phyloP scores from a whole-genome alignment of 2,329 filamentous ascomycete species.

The Dothidotthia symphoricarpi region DNA sequence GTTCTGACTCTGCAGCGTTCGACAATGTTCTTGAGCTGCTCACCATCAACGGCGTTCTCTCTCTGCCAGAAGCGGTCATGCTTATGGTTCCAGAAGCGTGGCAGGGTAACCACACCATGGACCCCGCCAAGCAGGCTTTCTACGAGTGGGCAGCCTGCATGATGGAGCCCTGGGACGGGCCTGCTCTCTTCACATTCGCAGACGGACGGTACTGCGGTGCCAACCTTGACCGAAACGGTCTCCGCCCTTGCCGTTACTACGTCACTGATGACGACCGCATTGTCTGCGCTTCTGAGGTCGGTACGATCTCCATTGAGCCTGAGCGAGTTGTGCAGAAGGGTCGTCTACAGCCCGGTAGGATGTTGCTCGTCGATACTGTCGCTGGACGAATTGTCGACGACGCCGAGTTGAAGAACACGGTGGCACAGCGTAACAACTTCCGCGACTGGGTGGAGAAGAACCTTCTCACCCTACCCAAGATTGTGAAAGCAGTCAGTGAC shows the following conservation, averaged over 20 bases:
- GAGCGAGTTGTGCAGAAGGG: slow-evolving; percentile 91
- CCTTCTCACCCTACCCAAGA: slow-evolving; percentile 74
- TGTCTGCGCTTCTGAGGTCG: slow-evolving; percentile 94
- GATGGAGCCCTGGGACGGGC: slow-evolving; percentile 99
- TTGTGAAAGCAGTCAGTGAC: slow-evolving; percentile 62
- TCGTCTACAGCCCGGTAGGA: slow-evolving; percentile 87
- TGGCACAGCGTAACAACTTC: slow-evolving; percentile 86
- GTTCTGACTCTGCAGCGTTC: slow-evolving; percentile 94
- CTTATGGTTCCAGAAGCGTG: slow-evolving; percentile 97
- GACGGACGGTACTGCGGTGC: slow-evolving; percentile 96
- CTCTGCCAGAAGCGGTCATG: slow-evolving; percentile 94
- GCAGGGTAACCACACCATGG: slow-evolving; percentile 91
- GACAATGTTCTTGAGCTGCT: slow-evolving; percentile 94
- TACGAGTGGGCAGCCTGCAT: slow-evolving; percentile 98
- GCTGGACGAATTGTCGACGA: slow-evolving; percentile 93
- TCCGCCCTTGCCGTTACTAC: slow-evolving; percentile 95
- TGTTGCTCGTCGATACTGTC: slow-evolving; percentile 92
- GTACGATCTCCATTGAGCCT: slow-evolving; percentile 86
- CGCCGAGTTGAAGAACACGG: slow-evolving; percentile 82
- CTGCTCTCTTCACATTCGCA: slow-evolving; percentile 93
- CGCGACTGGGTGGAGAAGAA: slow-evolving; percentile 82
- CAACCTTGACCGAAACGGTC: slow-evolving; percentile 92
- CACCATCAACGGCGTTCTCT: slow-evolving; percentile 93
- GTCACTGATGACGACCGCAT: slow-evolving; percentile 96
- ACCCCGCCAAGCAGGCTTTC: slow-evolving; percentile 92